Conservation (phyloP, 192 early-diverging fungal species). For the Endogone sp. region DNA sequence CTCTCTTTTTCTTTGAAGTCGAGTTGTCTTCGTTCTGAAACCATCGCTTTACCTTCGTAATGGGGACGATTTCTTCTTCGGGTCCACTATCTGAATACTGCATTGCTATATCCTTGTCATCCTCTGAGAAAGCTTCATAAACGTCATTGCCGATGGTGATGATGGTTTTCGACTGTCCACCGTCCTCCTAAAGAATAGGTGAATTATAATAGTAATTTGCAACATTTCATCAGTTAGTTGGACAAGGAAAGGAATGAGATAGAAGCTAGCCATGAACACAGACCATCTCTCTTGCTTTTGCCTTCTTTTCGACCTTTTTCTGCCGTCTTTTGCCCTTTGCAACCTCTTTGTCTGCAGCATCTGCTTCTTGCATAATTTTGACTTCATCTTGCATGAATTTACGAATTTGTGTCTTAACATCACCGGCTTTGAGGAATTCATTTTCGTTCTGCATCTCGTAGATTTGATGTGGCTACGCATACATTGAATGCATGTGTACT, state of each 20-base stretch:
- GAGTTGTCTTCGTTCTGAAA: slow-evolving; percentile 31
- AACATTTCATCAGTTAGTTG: too few relatives aligned
- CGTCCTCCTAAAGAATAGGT: not conserved
- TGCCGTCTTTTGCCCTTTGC: slow-evolving; percentile 63
- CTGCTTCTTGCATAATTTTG: slow-evolving; percentile 68
- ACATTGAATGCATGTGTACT: slow-evolving; percentile 12
- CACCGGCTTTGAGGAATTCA: slow-evolving; percentile 74
- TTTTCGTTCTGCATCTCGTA: slow-evolving; percentile 81
- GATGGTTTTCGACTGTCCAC: not conserved
- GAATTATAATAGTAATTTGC: not conserved
- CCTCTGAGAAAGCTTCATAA: slow-evolving; percentile 66
- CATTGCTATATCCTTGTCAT: slow-evolving; percentile 50
- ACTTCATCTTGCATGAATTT: slow-evolving; percentile 68
- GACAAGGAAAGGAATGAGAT: too few relatives aligned
- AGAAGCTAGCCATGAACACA: not conserved
- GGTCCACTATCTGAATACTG: slow-evolving; percentile 53
- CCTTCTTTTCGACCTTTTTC: slow-evolving; percentile 68
- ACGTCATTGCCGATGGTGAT: slow-evolving; percentile 27
- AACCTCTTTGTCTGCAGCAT: slow-evolving; percentile 72
- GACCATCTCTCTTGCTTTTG: slow-evolving; percentile 43
- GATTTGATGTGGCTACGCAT: slow-evolving; percentile 46
- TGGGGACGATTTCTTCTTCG: slow-evolving; percentile 54
- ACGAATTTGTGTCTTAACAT: slow-evolving; percentile 56
- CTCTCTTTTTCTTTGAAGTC: slow-evolving; percentile 35
- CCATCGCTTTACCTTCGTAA: slow-evolving; percentile 26